Percentiles rank a stretch among this genome's conserved stretches.
These are phyloP conservation scores for Xerophyta viscosa DNA, from an alignment of 106 monocot genomes.

Conservation along the genomic window DNA sequence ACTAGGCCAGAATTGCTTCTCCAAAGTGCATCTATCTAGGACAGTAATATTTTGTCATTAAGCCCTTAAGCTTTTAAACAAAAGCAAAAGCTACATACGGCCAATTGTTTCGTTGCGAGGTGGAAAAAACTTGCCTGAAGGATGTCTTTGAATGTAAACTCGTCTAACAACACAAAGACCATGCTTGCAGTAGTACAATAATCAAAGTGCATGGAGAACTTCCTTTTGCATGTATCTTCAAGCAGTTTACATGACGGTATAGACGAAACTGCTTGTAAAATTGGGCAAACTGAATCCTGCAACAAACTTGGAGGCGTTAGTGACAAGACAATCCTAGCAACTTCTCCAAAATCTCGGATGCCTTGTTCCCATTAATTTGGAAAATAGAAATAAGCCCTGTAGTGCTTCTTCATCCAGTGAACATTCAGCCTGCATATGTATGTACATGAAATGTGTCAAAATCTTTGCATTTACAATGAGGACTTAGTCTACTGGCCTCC, in stretches of 20 bases:
- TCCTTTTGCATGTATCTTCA: constrained; percentile 74
- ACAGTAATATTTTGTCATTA: too few relatives aligned
- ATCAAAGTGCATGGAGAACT: constrained; percentile 86
- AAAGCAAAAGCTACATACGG: too few relatives aligned
- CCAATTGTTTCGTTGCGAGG: too few relatives aligned
- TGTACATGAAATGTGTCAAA: constrained; percentile 44
- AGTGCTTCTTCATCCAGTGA: constrained; percentile 32
- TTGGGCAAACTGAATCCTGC: constrained; percentile 77
- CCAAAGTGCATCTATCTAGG: too few relatives aligned
- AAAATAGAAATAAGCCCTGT: constrained; percentile 45
- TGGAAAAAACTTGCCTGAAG: constrained; percentile 56
- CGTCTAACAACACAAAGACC: constrained; percentile 67
- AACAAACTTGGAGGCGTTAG: constrained; percentile 58
- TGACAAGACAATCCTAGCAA: constrained; percentile 35
- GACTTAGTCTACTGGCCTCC: constrained; percentile 16
- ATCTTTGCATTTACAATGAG: constrained; percentile 10
- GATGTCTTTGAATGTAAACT: constrained; percentile 57
- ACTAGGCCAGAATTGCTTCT: too few relatives aligned
- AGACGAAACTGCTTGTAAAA: constrained; percentile 61
- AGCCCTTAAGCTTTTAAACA: too few relatives aligned
- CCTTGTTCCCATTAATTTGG: constrained; percentile 51
- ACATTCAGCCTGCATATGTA: constrained; percentile 51
- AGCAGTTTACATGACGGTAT: constrained; percentile 79
- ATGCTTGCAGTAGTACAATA: constrained; percentile 86
- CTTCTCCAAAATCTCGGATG: constrained; percentile 47